Conservation (phyloP, 2,329 filamentous ascomycete species). For the Cordyceps militaris region DNA sequence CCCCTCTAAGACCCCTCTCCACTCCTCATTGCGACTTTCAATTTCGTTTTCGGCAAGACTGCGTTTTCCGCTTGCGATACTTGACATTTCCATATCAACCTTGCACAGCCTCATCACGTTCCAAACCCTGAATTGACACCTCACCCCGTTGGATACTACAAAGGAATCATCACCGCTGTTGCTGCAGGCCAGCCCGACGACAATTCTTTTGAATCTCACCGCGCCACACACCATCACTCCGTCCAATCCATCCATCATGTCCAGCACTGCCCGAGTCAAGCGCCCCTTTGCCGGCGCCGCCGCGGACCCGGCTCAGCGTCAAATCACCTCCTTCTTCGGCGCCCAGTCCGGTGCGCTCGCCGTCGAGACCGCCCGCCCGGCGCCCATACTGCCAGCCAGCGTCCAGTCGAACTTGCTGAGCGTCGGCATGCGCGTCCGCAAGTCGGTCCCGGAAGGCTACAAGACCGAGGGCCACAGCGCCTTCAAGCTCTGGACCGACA, state of each 20-base stretch:
- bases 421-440: constrained; percentile 91
- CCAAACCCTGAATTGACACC: background rate
- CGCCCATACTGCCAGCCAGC: constrained; percentile 51
- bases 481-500: constrained; percentile 46
- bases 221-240: background rate
- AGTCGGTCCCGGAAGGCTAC: constrained; percentile 89
- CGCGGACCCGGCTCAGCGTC: constrained; percentile 51
- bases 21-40: background rate
- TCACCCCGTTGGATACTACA: background rate
- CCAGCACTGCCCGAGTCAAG: constrained; percentile 46
- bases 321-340: constrained; percentile 58
- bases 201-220: background rate
- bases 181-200: constrained; percentile 10
- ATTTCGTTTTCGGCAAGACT: background rate
- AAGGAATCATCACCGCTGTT: background rate
- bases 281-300: constrained; percentile 54
- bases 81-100: background rate
- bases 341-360: constrained; percentile 25
- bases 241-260: constrained; percentile 34
- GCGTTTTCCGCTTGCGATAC: background rate
- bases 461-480: constrained; percentile 55
- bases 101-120: background rate
- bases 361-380: constrained; percentile 22
- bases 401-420: constrained; percentile 79
- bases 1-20: constrained; percentile 7